Conservation (phyloP, 768 basidiomycete species). For the Suillus sp. region DNA sequence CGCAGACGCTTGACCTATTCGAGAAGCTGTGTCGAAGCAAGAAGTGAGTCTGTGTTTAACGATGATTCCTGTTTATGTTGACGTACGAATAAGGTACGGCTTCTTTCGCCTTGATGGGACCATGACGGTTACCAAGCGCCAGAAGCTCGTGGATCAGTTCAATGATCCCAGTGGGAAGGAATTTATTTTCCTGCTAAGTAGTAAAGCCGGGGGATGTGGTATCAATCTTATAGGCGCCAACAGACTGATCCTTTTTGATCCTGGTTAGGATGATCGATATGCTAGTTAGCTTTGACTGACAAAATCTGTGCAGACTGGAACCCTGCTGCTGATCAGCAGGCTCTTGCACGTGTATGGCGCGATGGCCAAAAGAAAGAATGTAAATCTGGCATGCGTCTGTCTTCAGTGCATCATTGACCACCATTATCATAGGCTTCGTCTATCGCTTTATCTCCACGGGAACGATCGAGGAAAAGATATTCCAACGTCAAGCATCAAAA, state of each 20-base stretch:
- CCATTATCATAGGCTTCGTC: slow-evolving; percentile 72
- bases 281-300: background rate
- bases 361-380: slow-evolving; percentile 99
- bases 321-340: slow-evolving; percentile 97
- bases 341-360: slow-evolving; percentile 97
- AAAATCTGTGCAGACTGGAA: slow-evolving; percentile 79
- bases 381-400: slow-evolving; percentile 38
- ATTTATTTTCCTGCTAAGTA: slow-evolving; percentile 91
- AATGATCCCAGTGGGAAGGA: slow-evolving; percentile 93
- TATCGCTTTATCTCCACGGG: slow-evolving; percentile 98
- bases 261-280: slow-evolving; percentile 52
- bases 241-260: slow-evolving; percentile 93
- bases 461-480: slow-evolving; percentile 98
- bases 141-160: slow-evolving; percentile 95
- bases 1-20: slow-evolving; percentile 91
- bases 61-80: slow-evolving; percentile 6
- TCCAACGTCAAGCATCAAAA: slow-evolving; percentile 95
- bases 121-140: slow-evolving; percentile 88
- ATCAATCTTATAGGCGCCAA: slow-evolving; percentile 98
- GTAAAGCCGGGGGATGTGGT: slow-evolving; percentile 94
- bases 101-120: slow-evolving; percentile 94
- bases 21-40: slow-evolving; percentile 86
- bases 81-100: slow-evolving; percentile 64
- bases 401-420: background rate
- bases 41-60: slow-evolving; percentile 52